Evolutionary conservation across 2,329 filamentous ascomycete genomes (phyloP), one percentile per base, ranked within the genome.

Genomic region (Cytospora mali): DNA sequence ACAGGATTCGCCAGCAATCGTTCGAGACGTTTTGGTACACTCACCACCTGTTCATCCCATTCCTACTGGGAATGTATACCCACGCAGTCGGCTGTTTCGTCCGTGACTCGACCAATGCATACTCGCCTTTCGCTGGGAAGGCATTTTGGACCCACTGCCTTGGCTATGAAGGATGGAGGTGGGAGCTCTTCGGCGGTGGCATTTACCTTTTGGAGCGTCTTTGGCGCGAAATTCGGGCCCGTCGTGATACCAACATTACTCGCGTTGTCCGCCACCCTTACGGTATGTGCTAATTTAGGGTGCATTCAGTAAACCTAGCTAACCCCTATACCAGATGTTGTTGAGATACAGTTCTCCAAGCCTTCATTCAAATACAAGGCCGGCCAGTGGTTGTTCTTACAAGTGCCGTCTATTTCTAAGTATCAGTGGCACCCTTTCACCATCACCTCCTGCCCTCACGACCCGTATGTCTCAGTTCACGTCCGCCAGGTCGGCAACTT

Each of bases 1-100:
- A 90, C 70, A 90, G 92, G 68, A 98, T 99, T 68, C 90, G 95
- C 60, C 94, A 98, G 74, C 95, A 99, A 74, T 96, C 92, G 0
- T 99, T 93, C 73, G 95, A 99, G 79, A 96, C 94, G 0, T 99
- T 99, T 75, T 99, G 95, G 95, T 99, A 99, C 78, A 97, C 93
- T 0, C 95, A 99, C 77, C 95, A 99, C 72, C 85, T 99, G n/a
- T 98, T 98, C 72, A 90, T 99, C 65, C 94, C 95, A 1, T 99
- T 99, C 76, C 79, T 98, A 72, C 83, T 99, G 51, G 94, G 86
- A 52, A 87, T 99, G 69, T 99, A 98, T 77, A 98, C 94, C 14
- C 95, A 99, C 76, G 94, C 95, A 1, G 92, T 91, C 9, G 93
- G 93, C 64, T 99, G 95, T 78, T 99, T 99, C 79, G 95, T 99